phyloP scores from a whole-genome alignment of 2,329 filamentous ascomycete species.

The Albophoma yamanashiensis region DNA sequence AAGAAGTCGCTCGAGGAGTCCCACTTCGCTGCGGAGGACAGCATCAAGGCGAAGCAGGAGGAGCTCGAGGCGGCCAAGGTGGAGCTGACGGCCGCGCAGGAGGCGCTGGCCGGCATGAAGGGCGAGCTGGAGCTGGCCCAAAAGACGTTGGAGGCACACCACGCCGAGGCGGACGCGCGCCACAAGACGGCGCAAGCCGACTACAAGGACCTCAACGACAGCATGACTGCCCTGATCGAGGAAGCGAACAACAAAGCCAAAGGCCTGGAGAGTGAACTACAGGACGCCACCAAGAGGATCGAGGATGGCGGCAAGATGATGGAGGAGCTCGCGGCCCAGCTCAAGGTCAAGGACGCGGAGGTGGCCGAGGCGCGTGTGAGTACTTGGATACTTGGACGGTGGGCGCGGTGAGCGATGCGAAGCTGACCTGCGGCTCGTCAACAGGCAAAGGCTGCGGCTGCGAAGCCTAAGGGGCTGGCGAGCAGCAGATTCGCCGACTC shows the following conservation, averaged over 20 bases:
- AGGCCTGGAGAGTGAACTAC: slow-evolving; percentile 38
- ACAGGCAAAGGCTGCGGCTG: slow-evolving; percentile 33
- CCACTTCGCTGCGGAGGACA: slow-evolving; percentile 20
- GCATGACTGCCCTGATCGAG: slow-evolving; percentile 48
- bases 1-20: slow-evolving; percentile 36
- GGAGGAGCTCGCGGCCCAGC: slow-evolving; percentile 40
- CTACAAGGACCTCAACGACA: slow-evolving; percentile 53
- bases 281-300: slow-evolving; percentile 32
- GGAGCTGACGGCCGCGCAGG: slow-evolving; percentile 25
- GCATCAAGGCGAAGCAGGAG: slow-evolving; percentile 23
- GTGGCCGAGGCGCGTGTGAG: slow-evolving; percentile 48
- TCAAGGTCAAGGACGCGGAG: slow-evolving; percentile 55
- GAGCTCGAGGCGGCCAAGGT: slow-evolving; percentile 22
- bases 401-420: not conserved
- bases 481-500: slow-evolving; percentile 42
- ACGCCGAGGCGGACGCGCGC: slow-evolving; percentile 38
- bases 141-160: slow-evolving; percentile 43
- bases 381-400: too few relatives aligned
- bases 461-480: slow-evolving; percentile 39
- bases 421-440: not conserved
- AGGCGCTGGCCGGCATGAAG: slow-evolving; percentile 16
- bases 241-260: slow-evolving; percentile 45
- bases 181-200: slow-evolving; percentile 47
- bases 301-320: slow-evolving; percentile 37
- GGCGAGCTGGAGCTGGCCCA: slow-evolving; percentile 36